Evolutionary conservation across 495 filamentous ascomycete species (phyloP).

Genomic region (Penicillium lividum): DNA sequence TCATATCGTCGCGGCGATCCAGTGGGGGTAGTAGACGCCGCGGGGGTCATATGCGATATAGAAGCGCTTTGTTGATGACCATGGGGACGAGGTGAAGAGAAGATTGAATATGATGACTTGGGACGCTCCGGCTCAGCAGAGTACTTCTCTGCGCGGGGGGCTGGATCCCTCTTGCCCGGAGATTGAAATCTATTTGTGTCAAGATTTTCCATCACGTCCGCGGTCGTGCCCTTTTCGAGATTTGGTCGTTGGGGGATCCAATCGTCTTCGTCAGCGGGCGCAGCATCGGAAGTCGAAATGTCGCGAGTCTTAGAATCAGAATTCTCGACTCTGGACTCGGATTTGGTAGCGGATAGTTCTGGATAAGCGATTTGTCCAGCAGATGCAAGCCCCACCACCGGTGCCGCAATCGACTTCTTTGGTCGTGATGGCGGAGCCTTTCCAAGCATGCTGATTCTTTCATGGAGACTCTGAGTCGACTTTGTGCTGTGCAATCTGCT

Average conservation of each 20-base stretch:
- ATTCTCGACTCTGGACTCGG: constrained; percentile 33
- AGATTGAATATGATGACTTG: constrained; percentile 49
- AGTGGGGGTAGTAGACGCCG: constrained; percentile 61
- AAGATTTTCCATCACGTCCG: constrained; percentile 61
- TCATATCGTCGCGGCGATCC: constrained; percentile 75
- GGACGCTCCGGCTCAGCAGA: constrained; percentile 30
- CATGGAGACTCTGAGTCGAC: constrained; percentile 86
- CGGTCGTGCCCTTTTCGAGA: constrained; percentile 56
- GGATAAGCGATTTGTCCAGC: constrained; percentile 53
- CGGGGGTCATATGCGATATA: constrained; percentile 55
- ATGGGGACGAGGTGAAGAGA: constrained; percentile 49
- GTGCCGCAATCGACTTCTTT: constrained; percentile 68
- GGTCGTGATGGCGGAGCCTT: constrained; percentile 70
- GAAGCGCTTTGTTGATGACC: constrained; percentile 64
- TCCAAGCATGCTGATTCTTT: constrained; percentile 90
- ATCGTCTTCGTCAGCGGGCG: constrained; percentile 70
- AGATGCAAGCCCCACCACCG: constrained; percentile 31
- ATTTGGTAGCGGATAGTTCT: constrained; percentile 50
- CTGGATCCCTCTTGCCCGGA: constrained; percentile 12
- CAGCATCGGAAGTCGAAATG: constrained; percentile 23
- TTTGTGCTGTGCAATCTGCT: constrained; percentile 76
- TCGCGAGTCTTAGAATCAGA: constrained; percentile 30
- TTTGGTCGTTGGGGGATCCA: constrained; percentile 67
- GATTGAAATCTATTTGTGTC: constrained; percentile 15
- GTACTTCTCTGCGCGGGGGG: constrained; percentile 13